phyloP scores from a whole-genome alignment of 2,329 filamentous ascomycete species.

The Neospermospora avenae region DNA sequence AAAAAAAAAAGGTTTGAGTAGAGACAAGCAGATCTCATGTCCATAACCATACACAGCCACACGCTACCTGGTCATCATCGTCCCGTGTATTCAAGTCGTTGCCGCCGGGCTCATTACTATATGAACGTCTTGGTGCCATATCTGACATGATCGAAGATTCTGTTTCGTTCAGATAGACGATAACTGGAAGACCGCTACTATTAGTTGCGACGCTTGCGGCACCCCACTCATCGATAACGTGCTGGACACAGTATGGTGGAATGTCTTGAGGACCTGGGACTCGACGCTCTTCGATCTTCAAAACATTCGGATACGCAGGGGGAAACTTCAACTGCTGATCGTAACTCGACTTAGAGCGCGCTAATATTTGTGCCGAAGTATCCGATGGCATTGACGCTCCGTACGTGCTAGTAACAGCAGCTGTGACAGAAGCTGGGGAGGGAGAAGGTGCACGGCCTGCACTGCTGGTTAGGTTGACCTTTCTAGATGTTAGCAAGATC shows the following conservation, averaged over 20 bases:
- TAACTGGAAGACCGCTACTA: conserved; percentile 25
- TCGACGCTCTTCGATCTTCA: conserved; percentile 66
- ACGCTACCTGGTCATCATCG: not conserved
- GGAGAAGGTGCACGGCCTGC: conserved; percentile 31
- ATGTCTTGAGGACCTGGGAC: conserved; percentile 33
- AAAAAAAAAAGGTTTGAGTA: no score
- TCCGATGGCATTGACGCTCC: conserved; percentile 30
- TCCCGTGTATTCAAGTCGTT: conserved; percentile 6
- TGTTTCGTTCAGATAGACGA: conserved; percentile 32
- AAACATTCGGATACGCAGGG: conserved; percentile 50
- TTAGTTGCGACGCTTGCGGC: conserved; percentile 23
- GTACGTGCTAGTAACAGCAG: not conserved
- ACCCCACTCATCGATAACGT: conserved; percentile 55
- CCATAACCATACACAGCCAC: conserved; percentile 22
- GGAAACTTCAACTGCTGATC: conserved; percentile 32
- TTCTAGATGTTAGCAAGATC: not conserved
- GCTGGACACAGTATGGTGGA: conserved; percentile 61
- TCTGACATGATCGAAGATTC: conserved; percentile 20
- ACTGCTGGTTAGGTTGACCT: conserved; percentile 36
- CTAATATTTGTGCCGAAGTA: conserved; percentile 18
- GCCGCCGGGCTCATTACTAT: not conserved
- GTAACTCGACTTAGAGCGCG: not conserved
- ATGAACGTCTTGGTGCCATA: conserved; percentile 12
- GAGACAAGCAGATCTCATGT: conserved; percentile 5
- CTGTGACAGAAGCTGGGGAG: conserved; percentile 4